Base-by-base conservation (phyloP, 1,139 yeast genomes). In the Scheffersomyces lignicola region DNA sequence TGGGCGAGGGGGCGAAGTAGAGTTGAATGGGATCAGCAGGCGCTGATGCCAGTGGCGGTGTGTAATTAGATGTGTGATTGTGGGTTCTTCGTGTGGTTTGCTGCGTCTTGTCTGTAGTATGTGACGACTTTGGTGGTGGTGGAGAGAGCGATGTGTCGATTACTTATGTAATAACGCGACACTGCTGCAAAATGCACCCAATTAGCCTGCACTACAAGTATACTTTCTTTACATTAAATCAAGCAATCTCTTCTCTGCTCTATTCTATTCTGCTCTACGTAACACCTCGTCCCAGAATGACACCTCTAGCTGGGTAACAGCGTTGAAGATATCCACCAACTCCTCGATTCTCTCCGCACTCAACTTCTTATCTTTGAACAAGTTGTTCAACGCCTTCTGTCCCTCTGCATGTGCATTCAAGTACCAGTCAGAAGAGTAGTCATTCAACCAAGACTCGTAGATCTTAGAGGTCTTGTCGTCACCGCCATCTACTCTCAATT, bases 261-360 rank as follows among this genome's bases (percentile, higher is more conserved):
- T 20, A 9, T 9, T 9, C 9, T 24, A 18, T 12, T 22, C 10
- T 9, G 10, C 23, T 20, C 23, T n/a, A n/a, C 37, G 31, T 23
- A 60, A 41, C 3, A 66, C 69, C 42, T 68, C 76, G 46, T 70
- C 69, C 94, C 94, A 84, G 52, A 84, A 84, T 17, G 62, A 66
- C 17, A 76, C 65, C 52, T 84, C 94, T 40, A 83, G 62, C 33
- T 58, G 49, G 15, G 83, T 72, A 4, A 81, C 88, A 17, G 71
- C 67, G 26, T 70, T 73, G 51, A 81, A 84, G 13, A 83, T 75
- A 16, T 70, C 72, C 1, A 80, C 73, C 36, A 83, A 60, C 38
- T 71, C 68, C 13, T 77, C 72, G n/a, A 74, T 33, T 40, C 80
- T 62, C 18, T 60, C 55, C 15, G 60, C 48, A 16, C 72, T 60